Evolutionary conservation across 352 stramenopile genomes (phyloP).

Genomic region (Globisporangium orthogonon): DNA sequence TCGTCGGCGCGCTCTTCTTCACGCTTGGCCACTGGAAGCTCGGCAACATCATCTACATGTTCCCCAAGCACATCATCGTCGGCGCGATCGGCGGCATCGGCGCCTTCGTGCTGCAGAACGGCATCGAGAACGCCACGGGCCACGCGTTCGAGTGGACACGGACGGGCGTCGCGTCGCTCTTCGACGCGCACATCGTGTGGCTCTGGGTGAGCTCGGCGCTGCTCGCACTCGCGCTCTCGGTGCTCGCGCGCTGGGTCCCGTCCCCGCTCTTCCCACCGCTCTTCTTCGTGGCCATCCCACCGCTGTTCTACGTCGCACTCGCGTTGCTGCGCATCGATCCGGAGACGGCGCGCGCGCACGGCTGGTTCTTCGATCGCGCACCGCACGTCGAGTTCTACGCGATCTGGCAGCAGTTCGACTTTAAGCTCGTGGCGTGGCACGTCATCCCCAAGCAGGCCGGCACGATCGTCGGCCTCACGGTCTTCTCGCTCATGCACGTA

Average conservation of each 20-base stretch:
- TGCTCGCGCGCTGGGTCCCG: constrained; percentile 49
- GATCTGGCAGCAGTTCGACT: constrained; percentile 72
- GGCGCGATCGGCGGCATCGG: constrained; percentile 93
- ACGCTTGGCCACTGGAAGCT: constrained; percentile 85
- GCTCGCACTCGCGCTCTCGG: constrained; percentile 38
- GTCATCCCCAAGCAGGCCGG: constrained; percentile 70
- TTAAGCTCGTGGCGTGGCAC: constrained; percentile 53
- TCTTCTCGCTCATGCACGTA: constrained; percentile 94
- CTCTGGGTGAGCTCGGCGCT: constrained; percentile 63
- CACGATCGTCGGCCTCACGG: constrained; percentile 81
- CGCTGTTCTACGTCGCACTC: constrained; percentile 70
- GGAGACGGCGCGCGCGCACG: constrained; percentile 48
- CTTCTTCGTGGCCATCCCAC: constrained; percentile 77
- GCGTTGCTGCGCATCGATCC: constrained; percentile 38
- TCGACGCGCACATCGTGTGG: constrained; percentile 45
- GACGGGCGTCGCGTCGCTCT: constrained; percentile 39
- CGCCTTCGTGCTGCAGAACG: constrained; percentile 80
- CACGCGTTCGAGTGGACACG: constrained; percentile 53
- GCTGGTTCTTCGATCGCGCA: constrained; percentile 73
- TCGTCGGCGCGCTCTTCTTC: constrained; percentile 89
- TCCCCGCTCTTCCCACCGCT: constrained; percentile 68
- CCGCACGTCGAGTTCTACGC: constrained; percentile 67
- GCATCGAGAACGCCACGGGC: constrained; percentile 81
- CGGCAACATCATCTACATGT: constrained; percentile 91
- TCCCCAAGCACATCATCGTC: constrained; percentile 93